Evolutionary conservation across 345 rosid species (phyloP).

Genomic region (Salix caprea): DNA sequence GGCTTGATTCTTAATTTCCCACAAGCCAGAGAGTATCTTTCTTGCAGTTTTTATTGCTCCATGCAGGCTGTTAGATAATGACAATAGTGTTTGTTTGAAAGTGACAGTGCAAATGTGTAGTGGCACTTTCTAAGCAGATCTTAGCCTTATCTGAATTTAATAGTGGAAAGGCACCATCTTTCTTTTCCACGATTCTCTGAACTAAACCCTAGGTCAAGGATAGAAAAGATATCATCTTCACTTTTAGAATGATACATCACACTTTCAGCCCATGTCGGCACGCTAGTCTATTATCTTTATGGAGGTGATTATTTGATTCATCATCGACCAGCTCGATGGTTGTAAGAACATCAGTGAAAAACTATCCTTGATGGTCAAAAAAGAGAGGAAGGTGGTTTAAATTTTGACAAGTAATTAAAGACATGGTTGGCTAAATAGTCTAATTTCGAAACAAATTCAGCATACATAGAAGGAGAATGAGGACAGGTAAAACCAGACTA

Average conservation of each 20-base stretch:
- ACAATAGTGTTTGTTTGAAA: slow-evolving; percentile 3
- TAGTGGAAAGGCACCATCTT: not conserved
- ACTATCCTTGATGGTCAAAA: slow-evolving; percentile 1
- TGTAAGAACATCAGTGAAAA: not conserved
- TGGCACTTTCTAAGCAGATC: slow-evolving; percentile 14
- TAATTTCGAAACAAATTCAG: slow-evolving; percentile 16
- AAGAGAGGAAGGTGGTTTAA: not conserved
- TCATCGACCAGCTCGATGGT: not conserved
- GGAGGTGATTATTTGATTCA: slow-evolving; percentile 1
- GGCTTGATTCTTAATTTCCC: not conserved
- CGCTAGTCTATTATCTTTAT: not conserved
- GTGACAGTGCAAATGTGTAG: slow-evolving; percentile 6
- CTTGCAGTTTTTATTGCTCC: not conserved
- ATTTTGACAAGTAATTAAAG: slow-evolving; percentile 1
- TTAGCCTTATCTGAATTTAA: slow-evolving; percentile 19
- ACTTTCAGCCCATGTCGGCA: not conserved
- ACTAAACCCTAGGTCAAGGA: not conserved
- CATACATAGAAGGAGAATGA: not conserved
- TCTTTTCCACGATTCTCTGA: not conserved
- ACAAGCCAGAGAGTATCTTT: not conserved
- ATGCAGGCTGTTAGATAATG: not conserved
- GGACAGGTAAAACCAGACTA: slow-evolving; percentile 12
- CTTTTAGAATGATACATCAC: not conserved
- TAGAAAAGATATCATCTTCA: slow-evolving; percentile 16
- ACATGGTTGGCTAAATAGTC: not conserved